Conservation (phyloP, 352 stramenopile species). For the Phytophthora tentaculata region DNA sequence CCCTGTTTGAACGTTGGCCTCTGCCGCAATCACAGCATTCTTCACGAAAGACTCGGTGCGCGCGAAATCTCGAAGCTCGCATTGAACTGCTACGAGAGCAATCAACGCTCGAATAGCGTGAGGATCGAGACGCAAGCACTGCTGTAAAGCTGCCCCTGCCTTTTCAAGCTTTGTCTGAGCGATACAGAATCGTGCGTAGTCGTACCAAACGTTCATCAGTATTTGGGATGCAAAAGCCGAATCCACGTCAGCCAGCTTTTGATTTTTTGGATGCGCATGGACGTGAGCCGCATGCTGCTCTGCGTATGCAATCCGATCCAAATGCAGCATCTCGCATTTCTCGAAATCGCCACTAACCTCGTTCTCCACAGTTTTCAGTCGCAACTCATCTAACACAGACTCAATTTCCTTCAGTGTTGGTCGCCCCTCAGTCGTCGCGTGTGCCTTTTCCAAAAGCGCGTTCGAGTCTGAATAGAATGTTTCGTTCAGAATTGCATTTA, state of each 20-base stretch:
- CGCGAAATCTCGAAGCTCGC: slow-evolving; percentile 58
- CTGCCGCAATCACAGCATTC: slow-evolving; percentile 40
- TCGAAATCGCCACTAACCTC: slow-evolving; percentile 71
- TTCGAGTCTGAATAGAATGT: slow-evolving; percentile 52
- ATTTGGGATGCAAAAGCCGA: slow-evolving; percentile 13
- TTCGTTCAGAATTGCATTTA: slow-evolving; percentile 70
- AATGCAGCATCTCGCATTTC: slow-evolving; percentile 68
- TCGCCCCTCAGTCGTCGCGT: slow-evolving; percentile 21
- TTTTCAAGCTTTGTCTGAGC: slow-evolving; percentile 54
- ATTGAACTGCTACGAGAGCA: slow-evolving; percentile 62
- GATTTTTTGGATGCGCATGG: slow-evolving; percentile 10
- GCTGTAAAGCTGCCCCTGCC: slow-evolving; percentile 55
- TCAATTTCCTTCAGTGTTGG: slow-evolving; percentile 36
- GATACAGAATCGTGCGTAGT: slow-evolving; percentile 72
- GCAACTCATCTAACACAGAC: slow-evolving; percentile 42
- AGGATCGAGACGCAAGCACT: slow-evolving; percentile 63
- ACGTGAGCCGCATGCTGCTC: slow-evolving; percentile 43
- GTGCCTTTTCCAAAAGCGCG: slow-evolving; percentile 42
- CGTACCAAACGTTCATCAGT: slow-evolving; percentile 57
- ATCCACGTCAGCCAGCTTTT: slow-evolving; percentile 11
- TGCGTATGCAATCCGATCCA: slow-evolving; percentile 68
- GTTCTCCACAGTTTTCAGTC: slow-evolving; percentile 68
- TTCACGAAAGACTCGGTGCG: slow-evolving; percentile 54
- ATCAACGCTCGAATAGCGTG: slow-evolving; percentile 49
- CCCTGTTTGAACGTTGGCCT: slow-evolving; percentile 4